Base-by-base conservation (phyloP, 163 green algal species). In the Scenedesmus sp. region DNA sequence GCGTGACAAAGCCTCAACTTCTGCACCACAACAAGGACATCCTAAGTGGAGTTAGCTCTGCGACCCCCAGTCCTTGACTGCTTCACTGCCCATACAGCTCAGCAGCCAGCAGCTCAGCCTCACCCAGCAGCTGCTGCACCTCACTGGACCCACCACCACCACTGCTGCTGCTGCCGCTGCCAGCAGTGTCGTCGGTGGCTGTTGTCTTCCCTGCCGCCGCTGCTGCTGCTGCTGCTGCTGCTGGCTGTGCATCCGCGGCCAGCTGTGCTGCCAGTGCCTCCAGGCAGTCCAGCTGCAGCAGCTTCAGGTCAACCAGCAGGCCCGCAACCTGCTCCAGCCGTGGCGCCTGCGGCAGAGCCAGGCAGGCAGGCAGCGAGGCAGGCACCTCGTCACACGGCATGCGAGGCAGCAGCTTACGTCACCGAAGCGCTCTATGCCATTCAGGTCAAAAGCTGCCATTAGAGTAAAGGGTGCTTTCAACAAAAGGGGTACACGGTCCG, bases 261-360 rank as follows among this genome's bases (percentile, higher is more conserved):
- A 92, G 46, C n/a, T 49, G 43, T 33, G 5, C 46, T 7, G 81
- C 88, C 42, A 92, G 88, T 30, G 81, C 88, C 65, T 92, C 88
- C 61, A 92, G 68, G 68, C 43, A 78, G 33, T 92, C 88, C 81
- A 92, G 68, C 81, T 92, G 88, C 44, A 85, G 43, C 81, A 92
- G 88, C 88, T 89, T 89, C 6, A 88, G 33, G 61, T 92, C 88
- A 24, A 92, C 81, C 81, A 92, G 88, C 68, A 92, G 81, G 1
- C 88, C 88, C 2, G 81, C 65, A 46, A 85, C 81, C 53, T 44
- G 51, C 40, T 89, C 81, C 61, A 92, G 16, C 61, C 33, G 15
- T 4, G 81, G 30, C 18, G 79, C 26, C 87, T 91, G 26, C 33
- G 46, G 59, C 49, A 76, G 24, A 72, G 15, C 13, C 49, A 56